A percentile compares a stretch with the other conserved stretches of the same genome.
Evolutionary conservation across 306 rosid species (phyloP).

Genomic region (Vachellia collinsii): DNA sequence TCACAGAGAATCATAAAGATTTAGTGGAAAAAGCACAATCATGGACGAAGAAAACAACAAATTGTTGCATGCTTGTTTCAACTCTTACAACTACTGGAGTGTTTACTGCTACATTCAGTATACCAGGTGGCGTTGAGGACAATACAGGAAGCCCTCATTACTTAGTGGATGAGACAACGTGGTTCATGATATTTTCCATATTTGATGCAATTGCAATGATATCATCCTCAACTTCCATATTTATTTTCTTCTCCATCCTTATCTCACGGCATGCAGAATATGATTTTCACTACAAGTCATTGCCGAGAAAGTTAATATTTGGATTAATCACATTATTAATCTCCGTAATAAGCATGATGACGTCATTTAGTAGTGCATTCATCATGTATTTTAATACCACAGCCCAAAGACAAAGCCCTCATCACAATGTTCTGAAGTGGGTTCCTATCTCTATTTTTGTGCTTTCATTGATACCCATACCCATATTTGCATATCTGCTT

Average conservation of each 20-base stretch:
- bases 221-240: conserved; percentile 38
- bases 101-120: conserved; percentile 40
- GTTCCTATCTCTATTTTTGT: background rate
- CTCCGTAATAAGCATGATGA: too few species aligned
- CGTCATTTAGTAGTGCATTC: too few species aligned
- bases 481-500: background rate
- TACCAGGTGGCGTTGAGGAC: conserved; percentile 40
- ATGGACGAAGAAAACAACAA: conserved; percentile 54
- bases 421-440: background rate
- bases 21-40: conserved; percentile 35
- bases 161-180: background rate
- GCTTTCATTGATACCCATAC: background rate
- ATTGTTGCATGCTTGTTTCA: conserved; percentile 41
- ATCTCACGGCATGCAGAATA: too few species aligned
- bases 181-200: conserved; percentile 37
- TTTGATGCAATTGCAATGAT: conserved; percentile 51
- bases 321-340: too few species aligned
- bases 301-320: too few species aligned
- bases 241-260: too few species aligned
- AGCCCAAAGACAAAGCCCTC: too few species aligned
- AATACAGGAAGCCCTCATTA: conserved; percentile 17
- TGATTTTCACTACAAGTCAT: too few species aligned
- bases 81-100: conserved; percentile 45
- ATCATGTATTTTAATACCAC: too few species aligned
- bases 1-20: conserved; percentile 32